Percentiles rank a stretch among this genome's conserved stretches.
Conservation (phyloP, 495 filamentous ascomycete genomes). For the Penicillium goetzii region DNA sequence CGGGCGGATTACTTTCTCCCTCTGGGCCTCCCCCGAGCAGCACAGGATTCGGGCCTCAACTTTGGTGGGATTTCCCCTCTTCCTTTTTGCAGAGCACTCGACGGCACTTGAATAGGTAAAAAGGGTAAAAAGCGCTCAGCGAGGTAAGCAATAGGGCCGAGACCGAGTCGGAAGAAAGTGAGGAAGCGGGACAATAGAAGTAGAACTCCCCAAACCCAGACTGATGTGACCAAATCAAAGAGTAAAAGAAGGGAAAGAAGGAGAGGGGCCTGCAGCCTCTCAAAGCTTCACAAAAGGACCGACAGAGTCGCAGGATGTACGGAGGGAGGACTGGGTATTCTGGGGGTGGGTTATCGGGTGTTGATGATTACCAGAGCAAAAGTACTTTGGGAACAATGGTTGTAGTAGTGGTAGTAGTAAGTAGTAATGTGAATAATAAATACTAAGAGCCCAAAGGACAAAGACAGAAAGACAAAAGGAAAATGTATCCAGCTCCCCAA, state of each 20-base stretch:
- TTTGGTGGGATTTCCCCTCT: not conserved
- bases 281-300: conserved; percentile 32
- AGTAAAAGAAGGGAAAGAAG: conserved; percentile 21
- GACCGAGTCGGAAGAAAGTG: conserved; percentile 18
- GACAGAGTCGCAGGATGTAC: conserved; percentile 24
- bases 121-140: not conserved
- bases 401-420: not conserved
- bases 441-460: not conserved
- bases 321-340: not conserved
- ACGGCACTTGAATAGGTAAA: not conserved
- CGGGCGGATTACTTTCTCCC: conserved; percentile 3
- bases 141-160: conserved; percentile 15
- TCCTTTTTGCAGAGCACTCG: not conserved
- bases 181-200: conserved; percentile 4
- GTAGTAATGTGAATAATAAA: conserved; percentile 7
- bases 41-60: not conserved
- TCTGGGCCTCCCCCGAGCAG: not conserved
- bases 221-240: conserved; percentile 4
- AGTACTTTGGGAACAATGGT: conserved; percentile 17
- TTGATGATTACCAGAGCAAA: conserved; percentile 29
- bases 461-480: not conserved
- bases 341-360: not conserved
- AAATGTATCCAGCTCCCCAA: conserved; percentile 20
- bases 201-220: conserved; percentile 16
- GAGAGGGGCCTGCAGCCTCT: conserved; percentile 20